A percentile compares a stretch with the other conserved stretches of the same genome.
These are phyloP conservation scores for Obelidium mucronatum DNA, from an alignment of 192 early-diverging fungal genomes.

Conservation along the genomic window DNA sequence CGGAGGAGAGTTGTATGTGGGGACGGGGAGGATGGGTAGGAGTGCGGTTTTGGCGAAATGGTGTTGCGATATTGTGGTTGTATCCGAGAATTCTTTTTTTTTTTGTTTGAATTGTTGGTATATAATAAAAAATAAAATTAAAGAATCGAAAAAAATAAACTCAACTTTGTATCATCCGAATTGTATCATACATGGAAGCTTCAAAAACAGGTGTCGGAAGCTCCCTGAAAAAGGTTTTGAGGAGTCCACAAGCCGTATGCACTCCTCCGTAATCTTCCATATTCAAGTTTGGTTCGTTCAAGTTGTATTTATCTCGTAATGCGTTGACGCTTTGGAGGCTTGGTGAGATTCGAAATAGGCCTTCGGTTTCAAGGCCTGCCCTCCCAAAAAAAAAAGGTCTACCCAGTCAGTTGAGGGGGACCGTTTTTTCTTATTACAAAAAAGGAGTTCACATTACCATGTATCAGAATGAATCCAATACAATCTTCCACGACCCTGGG, in stretches of 20 bases:
- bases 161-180: slow-evolving; percentile 55
- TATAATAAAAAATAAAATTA: not conserved
- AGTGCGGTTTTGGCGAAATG: slow-evolving; percentile 34
- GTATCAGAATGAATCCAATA: slow-evolving; percentile 69
- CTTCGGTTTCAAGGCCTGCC: slow-evolving; percentile 77
- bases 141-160: slow-evolving; percentile 22
- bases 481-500: slow-evolving; percentile 79
- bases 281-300: slow-evolving; percentile 25
- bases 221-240: slow-evolving; percentile 87
- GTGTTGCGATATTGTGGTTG: slow-evolving; percentile 11
- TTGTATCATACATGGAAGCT: slow-evolving; percentile 62
- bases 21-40: slow-evolving; percentile 44
- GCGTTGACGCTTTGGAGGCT: slow-evolving; percentile 69
- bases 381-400: not conserved
- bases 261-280: slow-evolving; percentile 60
- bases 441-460: slow-evolving; percentile 53
- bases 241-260: slow-evolving; percentile 79
- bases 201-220: slow-evolving; percentile 80
- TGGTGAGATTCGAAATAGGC: slow-evolving; percentile 89
- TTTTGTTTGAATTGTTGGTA: not conserved
- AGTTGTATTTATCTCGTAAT: slow-evolving; percentile 65
- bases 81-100: not conserved
- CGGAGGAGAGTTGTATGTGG: slow-evolving; percentile 34
- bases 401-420: not conserved
- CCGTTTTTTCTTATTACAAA: not conserved